Conservation (phyloP, 148 eudicot species). For the Cornus controversa region DNA sequence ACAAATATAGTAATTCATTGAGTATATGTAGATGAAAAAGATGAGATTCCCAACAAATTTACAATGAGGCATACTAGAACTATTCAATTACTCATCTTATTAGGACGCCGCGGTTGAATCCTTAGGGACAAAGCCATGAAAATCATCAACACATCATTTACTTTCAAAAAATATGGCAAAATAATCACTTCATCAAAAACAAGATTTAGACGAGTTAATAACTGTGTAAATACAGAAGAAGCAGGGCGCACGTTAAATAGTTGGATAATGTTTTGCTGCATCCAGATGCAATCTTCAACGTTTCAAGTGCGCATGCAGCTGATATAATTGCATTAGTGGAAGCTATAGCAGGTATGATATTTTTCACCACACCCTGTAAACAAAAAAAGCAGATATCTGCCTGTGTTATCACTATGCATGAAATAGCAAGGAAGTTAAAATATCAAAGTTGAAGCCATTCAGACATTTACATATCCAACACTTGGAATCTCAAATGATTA, state of each 20-base stretch:
- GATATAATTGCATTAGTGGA: conserved; percentile 96
- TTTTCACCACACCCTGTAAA: conserved; percentile 94
- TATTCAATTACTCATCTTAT: neutral
- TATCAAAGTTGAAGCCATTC: neutral
- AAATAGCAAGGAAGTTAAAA: neutral
- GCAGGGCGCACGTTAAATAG: conserved; percentile 65
- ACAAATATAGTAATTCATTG: no score
- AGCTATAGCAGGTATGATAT: conserved; percentile 98
- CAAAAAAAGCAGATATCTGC: conserved; percentile 10
- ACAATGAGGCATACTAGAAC: neutral
- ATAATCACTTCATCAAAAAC: neutral
- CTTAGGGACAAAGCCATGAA: neutral
- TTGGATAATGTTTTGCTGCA: conserved; percentile 92
- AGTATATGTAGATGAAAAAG: no score
- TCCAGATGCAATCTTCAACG: conserved; percentile 87
- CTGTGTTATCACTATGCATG: neutral
- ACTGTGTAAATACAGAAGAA: neutral
- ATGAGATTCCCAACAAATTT: neutral
- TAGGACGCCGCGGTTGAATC: neutral
- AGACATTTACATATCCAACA: neutral
- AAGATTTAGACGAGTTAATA: neutral
- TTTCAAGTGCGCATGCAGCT: conserved; percentile 89
- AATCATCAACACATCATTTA: neutral
- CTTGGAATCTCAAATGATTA: neutral
- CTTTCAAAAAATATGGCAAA: neutral